Conservation (phyloP, 495 filamentous ascomycete genomes). For the Tuber indicum region DNA sequence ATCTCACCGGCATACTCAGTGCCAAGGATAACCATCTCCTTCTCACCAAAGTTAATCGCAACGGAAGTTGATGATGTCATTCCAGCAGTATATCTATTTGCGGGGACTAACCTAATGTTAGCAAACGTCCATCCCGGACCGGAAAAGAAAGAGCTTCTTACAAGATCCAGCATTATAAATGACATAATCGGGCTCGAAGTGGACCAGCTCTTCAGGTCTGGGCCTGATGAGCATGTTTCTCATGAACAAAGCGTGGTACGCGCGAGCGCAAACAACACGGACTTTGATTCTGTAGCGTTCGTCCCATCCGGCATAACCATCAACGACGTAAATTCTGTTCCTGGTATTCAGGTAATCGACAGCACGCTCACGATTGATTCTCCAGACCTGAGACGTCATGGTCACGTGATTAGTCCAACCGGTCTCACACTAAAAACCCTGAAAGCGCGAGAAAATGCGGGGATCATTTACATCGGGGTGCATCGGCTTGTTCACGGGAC, state of each 20-base stretch:
- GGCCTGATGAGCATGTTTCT: conserved; percentile 99
- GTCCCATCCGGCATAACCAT: conserved; percentile 97
- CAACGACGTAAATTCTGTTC: conserved; percentile 96
- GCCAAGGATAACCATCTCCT: conserved; percentile 97
- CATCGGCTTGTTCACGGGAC: conserved; percentile 99
- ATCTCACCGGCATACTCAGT: conserved; percentile 99
- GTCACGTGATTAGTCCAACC: conserved; percentile 34
- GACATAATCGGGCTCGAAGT: conserved; percentile 98
- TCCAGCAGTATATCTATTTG: conserved; percentile 94
- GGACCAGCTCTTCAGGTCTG: conserved; percentile 75
- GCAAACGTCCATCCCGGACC: neutral
- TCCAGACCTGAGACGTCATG: conserved; percentile 71
- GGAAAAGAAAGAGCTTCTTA: conserved; percentile 12
- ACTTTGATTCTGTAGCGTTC: conserved; percentile 96
- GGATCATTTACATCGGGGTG: conserved; percentile 76
- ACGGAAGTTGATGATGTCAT: conserved; percentile 94
- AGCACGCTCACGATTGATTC: conserved; percentile 97
- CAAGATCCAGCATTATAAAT: conserved; percentile 98
- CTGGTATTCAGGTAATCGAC: conserved; percentile 98
- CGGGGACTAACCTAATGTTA: conserved; percentile 56
- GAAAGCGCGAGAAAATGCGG: conserved; percentile 19
- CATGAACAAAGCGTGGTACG: conserved; percentile 99
- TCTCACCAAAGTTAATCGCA: conserved; percentile 79
- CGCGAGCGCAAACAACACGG: conserved; percentile 94
- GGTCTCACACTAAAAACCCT: conserved; percentile 27